A percentile compares a stretch with the other conserved stretches of the same genome.
phyloP scores from a whole-genome alignment of 179 eudicot genomes.

The Nepenthes alata region DNA sequence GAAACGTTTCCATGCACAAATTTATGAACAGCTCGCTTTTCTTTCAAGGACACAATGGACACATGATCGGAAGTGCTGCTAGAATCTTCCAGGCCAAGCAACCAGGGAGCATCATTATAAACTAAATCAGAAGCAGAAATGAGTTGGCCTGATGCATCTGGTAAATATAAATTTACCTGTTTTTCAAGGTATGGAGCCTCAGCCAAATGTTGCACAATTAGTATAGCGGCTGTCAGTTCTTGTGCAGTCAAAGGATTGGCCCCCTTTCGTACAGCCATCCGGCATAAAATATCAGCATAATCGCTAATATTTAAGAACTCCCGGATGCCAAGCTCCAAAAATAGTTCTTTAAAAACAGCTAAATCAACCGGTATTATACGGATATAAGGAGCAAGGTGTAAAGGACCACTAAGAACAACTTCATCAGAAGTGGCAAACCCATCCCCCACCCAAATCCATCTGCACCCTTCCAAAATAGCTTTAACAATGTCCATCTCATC shows the following conservation, averaged over 20 bases:
- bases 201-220: constrained; percentile 92
- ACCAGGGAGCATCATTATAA: constrained; percentile 99
- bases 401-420: constrained; percentile 92
- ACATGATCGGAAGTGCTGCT: constrained; percentile 34
- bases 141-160: constrained; percentile 70
- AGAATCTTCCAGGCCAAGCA: constrained; percentile 76
- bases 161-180: constrained; percentile 60
- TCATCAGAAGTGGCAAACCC: constrained; percentile 92
- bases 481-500: constrained; percentile 97
- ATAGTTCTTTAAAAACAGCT: constrained; percentile 77
- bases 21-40: constrained; percentile 58
- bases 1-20: constrained; percentile 97
- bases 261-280: constrained; percentile 75
- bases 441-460: constrained; percentile 99
- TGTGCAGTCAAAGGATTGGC: constrained; percentile 51
- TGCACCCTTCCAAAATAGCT: constrained; percentile 88
- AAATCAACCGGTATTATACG: constrained; percentile 96
- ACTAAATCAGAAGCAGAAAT: constrained; percentile 66
- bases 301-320: constrained; percentile 67
- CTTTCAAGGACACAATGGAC: constrained; percentile 29
- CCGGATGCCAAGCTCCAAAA: constrained; percentile 82
- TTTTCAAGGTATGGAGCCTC: constrained; percentile 54
- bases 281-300: constrained; percentile 61
- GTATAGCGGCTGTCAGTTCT: constrained; percentile 76
- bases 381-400: constrained; percentile 95